A percentile compares a stretch with the other conserved stretches of the same genome.
phyloP scores from a whole-genome alignment of 2,329 filamentous ascomycete species.

The Nectriaceae sp. region DNA sequence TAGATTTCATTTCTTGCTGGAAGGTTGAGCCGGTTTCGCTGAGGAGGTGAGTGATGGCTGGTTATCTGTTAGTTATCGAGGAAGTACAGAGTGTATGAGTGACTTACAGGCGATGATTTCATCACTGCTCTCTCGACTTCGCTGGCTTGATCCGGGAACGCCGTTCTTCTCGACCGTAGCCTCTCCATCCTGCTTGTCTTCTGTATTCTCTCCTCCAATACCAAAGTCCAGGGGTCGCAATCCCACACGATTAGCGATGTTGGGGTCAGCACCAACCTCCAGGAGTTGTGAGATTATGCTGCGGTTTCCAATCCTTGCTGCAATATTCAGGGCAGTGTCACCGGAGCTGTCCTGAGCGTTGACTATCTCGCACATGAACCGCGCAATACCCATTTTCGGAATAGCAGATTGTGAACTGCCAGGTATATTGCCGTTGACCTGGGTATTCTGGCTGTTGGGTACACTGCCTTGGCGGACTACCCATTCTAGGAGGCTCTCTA shows the following conservation, averaged over 20 bases:
- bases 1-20: constrained; percentile 76
- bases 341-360: constrained; percentile 93
- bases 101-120: constrained; percentile 78
- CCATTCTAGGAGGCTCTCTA: constrained; percentile 92
- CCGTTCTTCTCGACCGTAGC: constrained; percentile 45
- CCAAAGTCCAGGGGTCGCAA: constrained; percentile 93
- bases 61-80: constrained; percentile 2
- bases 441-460: constrained; percentile 51
- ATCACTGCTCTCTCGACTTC: constrained; percentile 71
- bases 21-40: constrained; percentile 78
- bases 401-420: constrained; percentile 43
- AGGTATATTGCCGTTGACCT: constrained; percentile 33
- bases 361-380: constrained; percentile 96
- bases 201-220: constrained; percentile 68
- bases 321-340: constrained; percentile 93
- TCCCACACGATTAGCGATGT: constrained; percentile 86
- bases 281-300: constrained; percentile 96
- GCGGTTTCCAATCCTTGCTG: constrained; percentile 86
- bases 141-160: constrained; percentile 49
- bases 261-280: constrained; percentile 92
- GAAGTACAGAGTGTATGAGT: constrained; percentile 4
- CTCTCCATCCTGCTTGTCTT: constrained; percentile 47
- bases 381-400: constrained; percentile 80
- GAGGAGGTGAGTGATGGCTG: constrained; percentile 81
- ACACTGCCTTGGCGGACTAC: constrained; percentile 82